Percentiles rank a stretch among this genome's conserved stretches.
Conservation (phyloP, 768 basidiomycete genomes). For the Phaeotremella skinneri region DNA sequence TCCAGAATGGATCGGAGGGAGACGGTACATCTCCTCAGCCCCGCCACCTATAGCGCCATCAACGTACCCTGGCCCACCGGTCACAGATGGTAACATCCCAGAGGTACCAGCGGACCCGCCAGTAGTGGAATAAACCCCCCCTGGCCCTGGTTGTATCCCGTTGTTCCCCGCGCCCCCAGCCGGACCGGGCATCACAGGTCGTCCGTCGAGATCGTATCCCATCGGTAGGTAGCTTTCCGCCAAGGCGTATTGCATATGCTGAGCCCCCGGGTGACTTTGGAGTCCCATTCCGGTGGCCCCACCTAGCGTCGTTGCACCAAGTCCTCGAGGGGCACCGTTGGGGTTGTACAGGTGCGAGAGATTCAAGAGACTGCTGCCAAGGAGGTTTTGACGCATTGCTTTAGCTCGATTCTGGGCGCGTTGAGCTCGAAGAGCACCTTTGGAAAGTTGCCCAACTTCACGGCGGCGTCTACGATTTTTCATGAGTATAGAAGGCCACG, state of each 20-base stretch:
- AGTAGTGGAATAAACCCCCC: too few species aligned
- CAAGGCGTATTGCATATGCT: conserved; percentile 23
- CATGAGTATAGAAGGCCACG: neutral
- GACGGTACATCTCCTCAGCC: conserved; percentile 29
- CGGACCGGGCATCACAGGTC: conserved; percentile 17
- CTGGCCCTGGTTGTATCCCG: conserved; percentile 13
- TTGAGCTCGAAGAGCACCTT: conserved; percentile 49
- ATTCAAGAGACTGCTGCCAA: conserved; percentile 42
- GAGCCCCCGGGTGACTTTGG: conserved; percentile 17
- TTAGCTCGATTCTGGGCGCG: conserved; percentile 44
- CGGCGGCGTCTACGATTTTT: conserved; percentile 35
- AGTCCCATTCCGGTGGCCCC: too few species aligned
- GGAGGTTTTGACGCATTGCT: conserved; percentile 44
- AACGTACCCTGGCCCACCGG: neutral
- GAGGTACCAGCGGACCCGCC: neutral
- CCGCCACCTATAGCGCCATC: neutral
- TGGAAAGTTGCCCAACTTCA: conserved; percentile 48
- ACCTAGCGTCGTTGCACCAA: too few species aligned
- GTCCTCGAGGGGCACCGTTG: neutral
- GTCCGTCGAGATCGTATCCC: conserved; percentile 31
- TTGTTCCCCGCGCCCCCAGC: too few species aligned
- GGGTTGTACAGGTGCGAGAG: neutral
- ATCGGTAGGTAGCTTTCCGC: conserved; percentile 29
- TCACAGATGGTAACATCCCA: neutral
- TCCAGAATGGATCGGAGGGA: conserved; percentile 28